phyloP scores from a whole-genome alignment of 768 basidiomycete species.

The Cystobasidium tubakii region DNA sequence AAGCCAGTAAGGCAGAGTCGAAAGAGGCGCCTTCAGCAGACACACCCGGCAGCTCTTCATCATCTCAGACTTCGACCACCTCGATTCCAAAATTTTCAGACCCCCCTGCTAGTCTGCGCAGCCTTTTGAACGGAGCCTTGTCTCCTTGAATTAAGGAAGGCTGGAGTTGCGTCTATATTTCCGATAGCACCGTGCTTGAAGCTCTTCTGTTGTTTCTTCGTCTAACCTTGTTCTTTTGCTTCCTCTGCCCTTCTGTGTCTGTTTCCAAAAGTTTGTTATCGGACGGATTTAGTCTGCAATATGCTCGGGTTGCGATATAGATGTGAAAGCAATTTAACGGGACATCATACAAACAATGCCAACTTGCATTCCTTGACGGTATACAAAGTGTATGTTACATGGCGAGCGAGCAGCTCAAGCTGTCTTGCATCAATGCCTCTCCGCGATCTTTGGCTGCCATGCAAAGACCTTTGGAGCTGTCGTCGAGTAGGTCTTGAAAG shows the following conservation, averaged over 20 bases:
- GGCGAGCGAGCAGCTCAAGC: neutral
- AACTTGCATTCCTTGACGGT: neutral
- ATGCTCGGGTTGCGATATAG: neutral
- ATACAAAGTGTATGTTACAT: neutral
- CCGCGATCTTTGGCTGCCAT: constrained; percentile 32
- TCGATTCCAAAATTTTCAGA: neutral
- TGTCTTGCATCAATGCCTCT: neutral
- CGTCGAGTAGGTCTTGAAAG: constrained; percentile 32
- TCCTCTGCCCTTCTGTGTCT: too few species aligned
- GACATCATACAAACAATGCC: neutral
- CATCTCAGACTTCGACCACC: neutral
- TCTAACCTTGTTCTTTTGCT: too few species aligned
- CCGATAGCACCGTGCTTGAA: too few species aligned
- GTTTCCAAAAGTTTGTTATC: neutral
- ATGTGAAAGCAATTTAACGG: too few species aligned
- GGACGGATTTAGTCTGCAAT: neutral
- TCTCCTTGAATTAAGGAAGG: too few species aligned
- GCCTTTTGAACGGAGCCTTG: neutral
- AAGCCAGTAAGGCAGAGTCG: neutral
- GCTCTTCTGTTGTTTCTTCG: neutral
- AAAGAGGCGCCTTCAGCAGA: neutral
- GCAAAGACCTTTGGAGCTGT: constrained; percentile 29
- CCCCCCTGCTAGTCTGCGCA: constrained; percentile 1
- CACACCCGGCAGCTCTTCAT: neutral
- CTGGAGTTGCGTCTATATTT: too few species aligned